Conservation (phyloP, 2,329 filamentous ascomycete genomes). For the Pseudopithomyces chartarum region DNA sequence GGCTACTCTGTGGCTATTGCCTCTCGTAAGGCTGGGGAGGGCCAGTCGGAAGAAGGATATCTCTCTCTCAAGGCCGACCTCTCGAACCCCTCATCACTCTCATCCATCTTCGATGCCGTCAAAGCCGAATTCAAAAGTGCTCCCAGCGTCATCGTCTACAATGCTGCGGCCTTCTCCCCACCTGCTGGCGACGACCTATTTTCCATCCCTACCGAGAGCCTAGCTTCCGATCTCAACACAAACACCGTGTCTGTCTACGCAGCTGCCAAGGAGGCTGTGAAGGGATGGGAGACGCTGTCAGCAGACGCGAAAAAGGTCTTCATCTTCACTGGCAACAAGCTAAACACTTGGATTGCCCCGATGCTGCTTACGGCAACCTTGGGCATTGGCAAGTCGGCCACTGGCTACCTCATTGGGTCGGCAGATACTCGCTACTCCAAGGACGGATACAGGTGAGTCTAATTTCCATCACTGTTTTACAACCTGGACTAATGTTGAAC, state of each 20-base stretch:
- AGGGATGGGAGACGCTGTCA: conserved; percentile 44
- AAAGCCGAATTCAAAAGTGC: conserved; percentile 39
- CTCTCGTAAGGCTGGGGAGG: conserved; percentile 21
- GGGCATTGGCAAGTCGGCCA: conserved; percentile 50
- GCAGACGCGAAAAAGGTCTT: conserved; percentile 43
- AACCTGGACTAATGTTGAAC: conserved; percentile 6
- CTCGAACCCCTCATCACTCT: conserved; percentile 38
- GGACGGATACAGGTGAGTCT: conserved; percentile 43
- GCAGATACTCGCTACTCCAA: conserved; percentile 44
- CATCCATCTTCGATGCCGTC: conserved; percentile 43
- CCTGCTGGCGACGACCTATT: conserved; percentile 9
- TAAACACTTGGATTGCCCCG: conserved; percentile 33
- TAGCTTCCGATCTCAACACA: conserved; percentile 42
- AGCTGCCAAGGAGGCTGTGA: conserved; percentile 49
- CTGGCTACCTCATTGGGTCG: conserved; percentile 43
- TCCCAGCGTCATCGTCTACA: conserved; percentile 53
- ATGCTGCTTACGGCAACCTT: conserved; percentile 33
- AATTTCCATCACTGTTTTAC: not conserved
- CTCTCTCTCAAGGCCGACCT: conserved; percentile 50
- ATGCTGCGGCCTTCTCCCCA: conserved; percentile 32
- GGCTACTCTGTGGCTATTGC: conserved; percentile 28
- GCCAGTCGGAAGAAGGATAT: conserved; percentile 31
- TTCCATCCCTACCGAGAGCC: conserved; percentile 31
- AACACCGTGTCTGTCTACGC: conserved; percentile 47
- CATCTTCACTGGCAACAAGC: conserved; percentile 51